Evolutionary conservation across 2,329 filamentous ascomycete species (phyloP).

Genomic region (Diaporthe nobilis): DNA sequence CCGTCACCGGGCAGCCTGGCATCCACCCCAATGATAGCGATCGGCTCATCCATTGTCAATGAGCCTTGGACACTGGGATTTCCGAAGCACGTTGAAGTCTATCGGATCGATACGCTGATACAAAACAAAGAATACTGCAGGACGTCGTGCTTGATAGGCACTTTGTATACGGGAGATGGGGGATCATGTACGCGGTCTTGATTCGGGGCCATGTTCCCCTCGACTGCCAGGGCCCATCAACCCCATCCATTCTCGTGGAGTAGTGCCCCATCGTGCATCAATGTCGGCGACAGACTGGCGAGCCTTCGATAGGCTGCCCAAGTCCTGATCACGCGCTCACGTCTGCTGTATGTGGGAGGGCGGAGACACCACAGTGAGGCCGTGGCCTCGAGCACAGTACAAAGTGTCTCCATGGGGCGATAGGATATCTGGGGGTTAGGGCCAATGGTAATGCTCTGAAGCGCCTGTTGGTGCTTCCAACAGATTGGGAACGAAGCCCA

Average conservation of each 20-base stretch:
- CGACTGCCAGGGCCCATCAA: constrained; percentile 19
- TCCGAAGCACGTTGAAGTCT: constrained; percentile 36
- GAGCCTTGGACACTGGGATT: not conserved
- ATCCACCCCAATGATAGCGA: constrained; percentile 42
- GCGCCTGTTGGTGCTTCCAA: constrained; percentile 31
- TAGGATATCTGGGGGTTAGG: not conserved
- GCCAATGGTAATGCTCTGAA: not conserved
- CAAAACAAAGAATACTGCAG: not conserved
- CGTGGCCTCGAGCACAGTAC: constrained; percentile 18
- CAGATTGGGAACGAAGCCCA: constrained; percentile 23
- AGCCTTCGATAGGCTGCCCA: constrained; percentile 3
- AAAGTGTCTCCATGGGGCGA: not conserved
- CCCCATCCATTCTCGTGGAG: constrained; percentile 16
- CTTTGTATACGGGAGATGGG: not conserved
- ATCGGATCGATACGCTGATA: not conserved
- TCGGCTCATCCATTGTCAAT: constrained; percentile 37
- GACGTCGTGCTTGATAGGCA: not conserved
- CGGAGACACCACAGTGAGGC: constrained; percentile 30
- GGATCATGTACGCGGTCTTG: not conserved
- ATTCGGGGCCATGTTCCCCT: not conserved
- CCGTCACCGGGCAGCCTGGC: constrained; percentile 48
- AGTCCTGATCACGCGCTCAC: constrained; percentile 20
- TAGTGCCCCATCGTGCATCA: constrained; percentile 20
- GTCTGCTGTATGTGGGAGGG: constrained; percentile 11
- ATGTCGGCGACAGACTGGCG: constrained; percentile 11